Percentiles rank a stretch among this genome's conserved stretches.
Evolutionary conservation across 257 asterid species (phyloP).

Genomic region (Penstemon newberryi): DNA sequence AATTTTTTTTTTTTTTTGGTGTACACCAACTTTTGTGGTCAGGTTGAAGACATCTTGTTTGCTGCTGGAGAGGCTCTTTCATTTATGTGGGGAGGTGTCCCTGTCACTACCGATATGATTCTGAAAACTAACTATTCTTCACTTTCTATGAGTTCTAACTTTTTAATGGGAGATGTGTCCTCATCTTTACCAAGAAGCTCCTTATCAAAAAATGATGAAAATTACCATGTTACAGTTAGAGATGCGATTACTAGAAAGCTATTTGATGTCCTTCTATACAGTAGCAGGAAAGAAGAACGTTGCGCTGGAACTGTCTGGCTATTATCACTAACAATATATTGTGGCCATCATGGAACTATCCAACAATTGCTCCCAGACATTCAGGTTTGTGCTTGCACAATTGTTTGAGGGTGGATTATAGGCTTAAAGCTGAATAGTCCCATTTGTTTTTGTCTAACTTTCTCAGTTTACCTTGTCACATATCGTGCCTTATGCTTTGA

Average conservation of each 20-base stretch:
- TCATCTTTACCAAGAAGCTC: constrained; percentile 48
- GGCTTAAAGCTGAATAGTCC: constrained; percentile 11
- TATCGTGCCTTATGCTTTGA: constrained; percentile 17
- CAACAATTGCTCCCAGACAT: constrained; percentile 95
- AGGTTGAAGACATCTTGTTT: constrained; percentile 95
- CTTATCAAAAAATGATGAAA: constrained; percentile 52
- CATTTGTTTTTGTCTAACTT: constrained; percentile 18
- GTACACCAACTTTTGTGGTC: constrained; percentile 26
- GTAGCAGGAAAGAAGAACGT: constrained; percentile 95
- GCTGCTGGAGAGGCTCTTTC: constrained; percentile 99
- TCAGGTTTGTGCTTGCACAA: constrained; percentile 60
- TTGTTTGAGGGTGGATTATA: constrained; percentile 13
- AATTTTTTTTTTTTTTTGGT: not conserved
- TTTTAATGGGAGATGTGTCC: constrained; percentile 78
- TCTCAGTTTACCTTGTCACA: not conserved
- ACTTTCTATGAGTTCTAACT: constrained; percentile 83
- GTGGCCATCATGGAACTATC: constrained; percentile 75
- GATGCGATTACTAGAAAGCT: constrained; percentile 84
- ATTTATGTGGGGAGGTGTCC: constrained; percentile 97
- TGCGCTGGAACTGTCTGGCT: constrained; percentile 99
- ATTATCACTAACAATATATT: constrained; percentile 81
- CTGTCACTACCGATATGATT: constrained; percentile 80
- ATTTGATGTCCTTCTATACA: constrained; percentile 83
- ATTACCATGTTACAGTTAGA: constrained; percentile 66
- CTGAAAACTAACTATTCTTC: constrained; percentile 89